Base-by-base conservation (phyloP, 2,329 filamentous ascomycete species). In the Pyrenophora graminea region DNA sequence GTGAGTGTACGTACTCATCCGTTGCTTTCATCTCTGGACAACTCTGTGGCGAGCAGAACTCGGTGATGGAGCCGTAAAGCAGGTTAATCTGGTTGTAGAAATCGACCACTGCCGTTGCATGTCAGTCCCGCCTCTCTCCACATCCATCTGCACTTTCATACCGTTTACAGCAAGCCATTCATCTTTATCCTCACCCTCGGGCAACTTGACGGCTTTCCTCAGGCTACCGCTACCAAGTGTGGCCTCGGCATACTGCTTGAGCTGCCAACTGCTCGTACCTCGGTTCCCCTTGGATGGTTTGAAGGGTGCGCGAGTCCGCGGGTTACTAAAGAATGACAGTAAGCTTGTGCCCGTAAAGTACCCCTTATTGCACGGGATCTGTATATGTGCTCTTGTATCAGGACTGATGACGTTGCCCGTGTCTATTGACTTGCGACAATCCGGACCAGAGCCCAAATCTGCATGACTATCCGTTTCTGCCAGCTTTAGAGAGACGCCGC, bases 21-120 rank as follows among this genome's bases (percentile, higher is more conserved):
- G 94, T 99, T n/a, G 94, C 94, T 77, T 99, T 99, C 94, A 99
- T 99, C 78, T 97, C 94, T 0, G 94, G 94, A 74, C 94, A 99
- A 59, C 91, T 91, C 72, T 94, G 89, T 27, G 94, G 93, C 21
- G 94, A 97, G 81, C 94, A 99, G 77, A 99, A 99, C 73, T 99
- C 94, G 53, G 94, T 99, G 72, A 99, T 99, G 61, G 94, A 94
- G 53, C 95, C 95, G 74, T 99, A 99, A 53, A 99, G 87, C 31
- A 99, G 84, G 77, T 99, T 99, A 80, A 99, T 96, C 77, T 99
- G 94, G 80, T 99, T 99, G 85, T 99, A 99, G 77, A 99, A 99
- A 77, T 99, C 94, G 79, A 99, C 94, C 79, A 99, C 92, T 96
- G 40, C n/a, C 9, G 25, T 33, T 10, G 8, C n/a, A 23, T 25